A percentile compares a stretch with the other conserved stretches of the same genome.
These are phyloP conservation scores for Aureobasidium zeae DNA, from an alignment of 2,329 filamentous ascomycete genomes.

Conservation along the genomic window DNA sequence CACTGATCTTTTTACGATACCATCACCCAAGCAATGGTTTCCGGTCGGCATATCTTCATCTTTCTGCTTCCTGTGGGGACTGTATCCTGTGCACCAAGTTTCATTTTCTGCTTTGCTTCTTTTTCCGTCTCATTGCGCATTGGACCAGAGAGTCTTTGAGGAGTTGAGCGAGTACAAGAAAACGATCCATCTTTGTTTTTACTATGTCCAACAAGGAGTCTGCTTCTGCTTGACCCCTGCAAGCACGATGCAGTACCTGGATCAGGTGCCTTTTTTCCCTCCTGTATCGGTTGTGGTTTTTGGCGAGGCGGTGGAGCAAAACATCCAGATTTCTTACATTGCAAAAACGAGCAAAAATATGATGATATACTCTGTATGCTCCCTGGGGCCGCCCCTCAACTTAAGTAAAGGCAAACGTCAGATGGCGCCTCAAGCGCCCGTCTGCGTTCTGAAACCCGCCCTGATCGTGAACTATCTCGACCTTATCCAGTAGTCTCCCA, in stretches of 20 bases:
- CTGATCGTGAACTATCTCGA: slow-evolving; percentile 6
- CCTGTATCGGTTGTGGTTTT: background rate
- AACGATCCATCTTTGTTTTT: too few species aligned
- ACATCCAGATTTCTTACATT: slow-evolving; percentile 9
- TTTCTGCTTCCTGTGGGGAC: background rate
- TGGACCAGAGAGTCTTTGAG: background rate
- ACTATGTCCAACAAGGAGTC: background rate
- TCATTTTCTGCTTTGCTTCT: background rate
- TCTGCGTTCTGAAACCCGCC: slow-evolving; percentile 13
- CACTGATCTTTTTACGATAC: slow-evolving; percentile 8
- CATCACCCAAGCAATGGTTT: background rate
- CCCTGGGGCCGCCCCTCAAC: too few species aligned
- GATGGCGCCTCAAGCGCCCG: too few species aligned
- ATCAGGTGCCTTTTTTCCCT: background rate
- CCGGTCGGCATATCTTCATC: background rate
- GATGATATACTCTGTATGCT: too few species aligned
- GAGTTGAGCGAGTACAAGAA: too few species aligned
- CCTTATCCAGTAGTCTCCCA: slow-evolving; percentile 5
- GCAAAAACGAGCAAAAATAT: slow-evolving; percentile 13
- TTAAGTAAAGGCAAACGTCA: too few species aligned
- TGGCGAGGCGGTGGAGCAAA: background rate
- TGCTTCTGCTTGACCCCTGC: slow-evolving; percentile 3
- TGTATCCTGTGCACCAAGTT: background rate
- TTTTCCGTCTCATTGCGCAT: background rate
- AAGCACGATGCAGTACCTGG: slow-evolving; percentile 2